Percentiles rank a stretch among this genome's conserved stretches.
Evolutionary conservation across 768 basidiomycete species (phyloP).

Genomic region (Lentinula detonsa): DNA sequence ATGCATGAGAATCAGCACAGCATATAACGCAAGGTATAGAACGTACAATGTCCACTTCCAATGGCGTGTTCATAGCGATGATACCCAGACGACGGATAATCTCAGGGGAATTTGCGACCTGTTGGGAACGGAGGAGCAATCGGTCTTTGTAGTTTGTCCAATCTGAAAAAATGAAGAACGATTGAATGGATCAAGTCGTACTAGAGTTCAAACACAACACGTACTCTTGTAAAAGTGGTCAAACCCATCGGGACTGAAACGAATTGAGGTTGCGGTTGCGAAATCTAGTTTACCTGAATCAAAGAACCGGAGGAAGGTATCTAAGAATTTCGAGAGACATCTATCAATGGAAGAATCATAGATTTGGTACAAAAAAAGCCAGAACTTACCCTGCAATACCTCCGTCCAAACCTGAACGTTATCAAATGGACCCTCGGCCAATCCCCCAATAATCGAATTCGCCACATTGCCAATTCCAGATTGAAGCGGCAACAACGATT

Average conservation of each 20-base stretch:
- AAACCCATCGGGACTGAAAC: constrained; percentile 40
- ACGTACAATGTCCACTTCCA: constrained; percentile 44
- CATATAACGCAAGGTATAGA: too few relatives aligned
- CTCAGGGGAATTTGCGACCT: constrained; percentile 46
- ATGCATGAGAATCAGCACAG: not conserved
- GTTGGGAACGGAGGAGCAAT: constrained; percentile 41
- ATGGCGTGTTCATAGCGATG: constrained; percentile 47
- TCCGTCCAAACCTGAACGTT: constrained; percentile 46
- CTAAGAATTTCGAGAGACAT: constrained; percentile 10
- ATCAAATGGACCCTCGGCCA: constrained; percentile 42
- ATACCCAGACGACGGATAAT: constrained; percentile 41
- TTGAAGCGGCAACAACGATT: constrained; percentile 36
- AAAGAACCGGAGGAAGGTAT: constrained; percentile 40
- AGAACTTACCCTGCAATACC: constrained; percentile 31
- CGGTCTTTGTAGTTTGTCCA: constrained; percentile 42
- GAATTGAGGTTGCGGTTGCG: constrained; percentile 41
- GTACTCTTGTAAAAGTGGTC: constrained; percentile 39
- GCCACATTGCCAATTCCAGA: constrained; percentile 45
- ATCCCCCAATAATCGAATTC: constrained; percentile 43
- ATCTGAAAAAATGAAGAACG: constrained; percentile 17
- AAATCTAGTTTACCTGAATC: constrained; percentile 41
- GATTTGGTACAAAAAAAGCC: too few relatives aligned
- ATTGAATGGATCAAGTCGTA: not conserved
- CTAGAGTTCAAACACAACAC: constrained; percentile 1
- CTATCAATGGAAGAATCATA: not conserved